Percentiles rank a stretch among this genome's conserved stretches.
Conservation (phyloP, 2,329 filamentous ascomycete species). For the Pestalotiopsis sp. region DNA sequence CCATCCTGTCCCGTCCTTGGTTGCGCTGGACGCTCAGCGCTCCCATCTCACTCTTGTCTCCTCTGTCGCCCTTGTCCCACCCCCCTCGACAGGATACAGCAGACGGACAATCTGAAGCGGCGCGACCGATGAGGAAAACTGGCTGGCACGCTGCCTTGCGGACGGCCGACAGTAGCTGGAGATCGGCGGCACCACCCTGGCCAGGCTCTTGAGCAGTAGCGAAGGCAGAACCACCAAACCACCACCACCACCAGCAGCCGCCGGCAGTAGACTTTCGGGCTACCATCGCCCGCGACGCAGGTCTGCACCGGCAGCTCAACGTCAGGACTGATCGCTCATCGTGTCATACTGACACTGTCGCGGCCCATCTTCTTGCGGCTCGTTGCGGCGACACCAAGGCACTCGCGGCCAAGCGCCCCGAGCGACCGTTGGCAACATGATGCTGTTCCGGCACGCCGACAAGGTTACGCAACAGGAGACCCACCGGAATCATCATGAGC, state of each 20-base stretch:
- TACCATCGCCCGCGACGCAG: not conserved
- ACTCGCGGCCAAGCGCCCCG: not conserved
- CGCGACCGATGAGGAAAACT: conserved; percentile 5
- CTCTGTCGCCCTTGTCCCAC: not conserved
- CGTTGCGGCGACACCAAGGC: not conserved
- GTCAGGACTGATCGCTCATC: not conserved
- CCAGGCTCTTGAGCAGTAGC: not conserved
- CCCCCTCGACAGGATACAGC: not conserved
- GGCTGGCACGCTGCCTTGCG: conserved; percentile 1
- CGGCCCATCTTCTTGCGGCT: not conserved
- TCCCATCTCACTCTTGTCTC: not conserved
- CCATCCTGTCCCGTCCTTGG: not conserved
- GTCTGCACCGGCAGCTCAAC: not conserved
- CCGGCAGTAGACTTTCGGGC: not conserved
- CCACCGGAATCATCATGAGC: not conserved
- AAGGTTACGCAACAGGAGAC: not conserved
- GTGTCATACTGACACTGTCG: not conserved
- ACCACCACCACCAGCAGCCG: no score
- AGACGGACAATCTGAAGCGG: not conserved
- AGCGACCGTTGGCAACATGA: not conserved
- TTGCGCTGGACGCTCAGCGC: not conserved
- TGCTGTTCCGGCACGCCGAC: not conserved
- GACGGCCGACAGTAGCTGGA: conserved; percentile 8
- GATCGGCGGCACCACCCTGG: conserved; percentile 7
- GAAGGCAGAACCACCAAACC: not conserved